A percentile compares a stretch with the other conserved stretches of the same genome.
phyloP scores from a whole-genome alignment of 192 early-diverging fungal species.

The Borealophlyctis nickersoniae region DNA sequence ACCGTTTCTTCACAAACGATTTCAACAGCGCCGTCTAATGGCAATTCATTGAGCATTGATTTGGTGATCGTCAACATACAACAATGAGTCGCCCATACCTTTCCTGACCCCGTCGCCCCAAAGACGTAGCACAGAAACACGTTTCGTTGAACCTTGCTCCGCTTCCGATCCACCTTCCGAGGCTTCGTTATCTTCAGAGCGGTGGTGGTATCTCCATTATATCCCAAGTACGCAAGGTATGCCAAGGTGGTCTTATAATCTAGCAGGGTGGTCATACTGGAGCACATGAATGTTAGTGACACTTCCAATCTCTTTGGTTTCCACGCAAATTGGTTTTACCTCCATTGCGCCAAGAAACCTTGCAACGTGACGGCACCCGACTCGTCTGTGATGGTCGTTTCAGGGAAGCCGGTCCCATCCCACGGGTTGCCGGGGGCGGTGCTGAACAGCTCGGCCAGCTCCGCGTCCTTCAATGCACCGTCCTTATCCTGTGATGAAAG shows the following conservation, averaged over 20 bases:
- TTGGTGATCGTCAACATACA: background rate
- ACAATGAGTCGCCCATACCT: slow-evolving; percentile 47
- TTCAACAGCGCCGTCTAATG: slow-evolving; percentile 82
- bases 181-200: slow-evolving; percentile 79
- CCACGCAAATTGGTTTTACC: slow-evolving; percentile 40
- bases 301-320: background rate
- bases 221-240: slow-evolving; percentile 97
- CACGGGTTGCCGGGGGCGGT: slow-evolving; percentile 94
- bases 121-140: slow-evolving; percentile 95
- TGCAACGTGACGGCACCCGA: slow-evolving; percentile 88
- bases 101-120: slow-evolving; percentile 89
- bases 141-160: slow-evolving; percentile 81
- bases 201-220: slow-evolving; percentile 80
- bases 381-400: slow-evolving; percentile 85
- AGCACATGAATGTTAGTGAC: slow-evolving; percentile 11
- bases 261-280: slow-evolving; percentile 91
- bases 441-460: slow-evolving; percentile 83
- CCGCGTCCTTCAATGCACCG: slow-evolving; percentile 81
- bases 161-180: slow-evolving; percentile 67
- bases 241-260: slow-evolving; percentile 85
- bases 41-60: background rate
- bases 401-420: slow-evolving; percentile 79
- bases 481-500: slow-evolving; percentile 77
- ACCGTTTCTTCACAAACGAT: slow-evolving; percentile 83
- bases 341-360: slow-evolving; percentile 99